phyloP scores from a whole-genome alignment of 2,329 filamentous ascomycete genomes.

The Lasiodiplodia sp. region DNA sequence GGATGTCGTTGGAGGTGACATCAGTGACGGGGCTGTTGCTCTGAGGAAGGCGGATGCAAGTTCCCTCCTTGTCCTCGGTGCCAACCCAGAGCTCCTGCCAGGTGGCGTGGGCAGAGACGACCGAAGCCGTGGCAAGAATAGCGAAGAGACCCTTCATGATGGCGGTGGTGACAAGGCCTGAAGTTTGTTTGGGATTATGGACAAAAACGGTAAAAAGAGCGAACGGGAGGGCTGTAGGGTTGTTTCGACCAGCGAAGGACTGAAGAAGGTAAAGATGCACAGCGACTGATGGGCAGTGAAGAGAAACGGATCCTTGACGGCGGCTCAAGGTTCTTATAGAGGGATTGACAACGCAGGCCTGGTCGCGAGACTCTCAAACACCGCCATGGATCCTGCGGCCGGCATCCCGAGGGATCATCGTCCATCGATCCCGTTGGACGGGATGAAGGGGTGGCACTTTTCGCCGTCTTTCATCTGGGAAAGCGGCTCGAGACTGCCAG shows the following conservation, averaged over 20 bases:
- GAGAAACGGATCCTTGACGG: constrained; percentile 7
- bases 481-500: constrained; percentile 8
- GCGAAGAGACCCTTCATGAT: constrained; percentile 34
- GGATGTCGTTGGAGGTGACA: constrained; percentile 44
- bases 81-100: constrained; percentile 50
- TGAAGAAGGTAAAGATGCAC: constrained; percentile 14
- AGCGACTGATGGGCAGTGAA: constrained; percentile 23
- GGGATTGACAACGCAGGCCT: background rate
- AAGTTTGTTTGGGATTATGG: background rate
- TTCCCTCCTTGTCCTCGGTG: constrained; percentile 40
- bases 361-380: constrained; percentile 3
- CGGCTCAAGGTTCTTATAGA: constrained; percentile 4
- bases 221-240: background rate
- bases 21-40: constrained; percentile 47
- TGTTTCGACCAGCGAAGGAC: constrained; percentile 26
- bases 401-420: constrained; percentile 16
- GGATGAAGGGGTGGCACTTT: constrained; percentile 14
- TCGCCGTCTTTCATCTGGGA: constrained; percentile 26
- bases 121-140: constrained; percentile 42
- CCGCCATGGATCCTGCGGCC: constrained; percentile 12
- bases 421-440: background rate
- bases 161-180: background rate
- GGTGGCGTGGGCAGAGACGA: constrained; percentile 48
- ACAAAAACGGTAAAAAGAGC: constrained; percentile 15
- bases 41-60: constrained; percentile 57